Evolutionary conservation across 106 monocot species (phyloP), one percentile per base, ranked within the genome.

Genomic region (Dendrobium nobile): DNA sequence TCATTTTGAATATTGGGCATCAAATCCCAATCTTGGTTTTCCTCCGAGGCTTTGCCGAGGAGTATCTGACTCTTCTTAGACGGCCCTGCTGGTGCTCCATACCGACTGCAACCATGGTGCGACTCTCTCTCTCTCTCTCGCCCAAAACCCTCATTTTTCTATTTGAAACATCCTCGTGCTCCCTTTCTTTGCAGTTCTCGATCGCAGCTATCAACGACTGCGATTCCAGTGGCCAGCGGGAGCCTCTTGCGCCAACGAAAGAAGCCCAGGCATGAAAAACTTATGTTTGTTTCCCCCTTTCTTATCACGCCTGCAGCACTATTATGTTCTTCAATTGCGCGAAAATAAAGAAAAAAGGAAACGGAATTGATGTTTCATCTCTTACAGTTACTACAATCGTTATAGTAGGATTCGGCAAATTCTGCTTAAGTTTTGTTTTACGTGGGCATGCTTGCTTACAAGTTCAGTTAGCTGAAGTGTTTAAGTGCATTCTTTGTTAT

Each of bases 161-260:
- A 20, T 84, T 16, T 55, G 9, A 27, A 44, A 5, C 31, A 28
- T 74, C 43, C 58, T 24, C 26, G 42, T 45, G 1, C 9, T 70
- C 65, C 42, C 15, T 13, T 19, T 78, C 54, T 33, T 84, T 45
- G 51, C 72, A 92, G 97, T 98, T 98, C 85, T 98, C 97, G 48
- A 94, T 98, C 85, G 88, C 97, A 31, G 97, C 97, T 26, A 94
- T 98, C 79, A 98, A 98, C 79, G 97, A 98, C 45, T 84, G 88
- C 43, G 92, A 98, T 3, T 54, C 91, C 45, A 43, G 88, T 17
- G 89, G 80, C 13, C 79, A 88, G 59, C 91, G 97, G 94, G 97
- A 94, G 68, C 90, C 91, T 76, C 94, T 95, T 79, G 97, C 97
- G 3, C 97, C 97, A 2, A 95, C 97, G 42, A 98, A 98, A 42